Evolutionary conservation across 2,329 filamentous ascomycete genomes (phyloP).

Genomic region (Monosporascus sp.): DNA sequence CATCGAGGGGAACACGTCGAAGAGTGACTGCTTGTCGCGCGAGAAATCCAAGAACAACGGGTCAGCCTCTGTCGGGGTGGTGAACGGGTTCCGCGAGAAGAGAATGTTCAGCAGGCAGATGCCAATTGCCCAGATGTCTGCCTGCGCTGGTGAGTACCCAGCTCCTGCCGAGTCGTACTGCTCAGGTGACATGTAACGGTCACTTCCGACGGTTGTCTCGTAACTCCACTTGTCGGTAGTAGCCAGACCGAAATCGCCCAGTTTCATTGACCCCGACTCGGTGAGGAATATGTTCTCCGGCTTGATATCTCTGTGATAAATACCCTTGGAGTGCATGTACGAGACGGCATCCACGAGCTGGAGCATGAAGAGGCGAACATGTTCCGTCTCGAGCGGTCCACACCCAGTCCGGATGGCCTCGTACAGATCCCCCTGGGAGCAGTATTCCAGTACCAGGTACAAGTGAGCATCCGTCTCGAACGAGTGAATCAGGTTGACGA

Average conservation of each 20-base stretch:
- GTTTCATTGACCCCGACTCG: conserved; percentile 82
- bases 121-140: conserved; percentile 95
- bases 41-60: conserved; percentile 90
- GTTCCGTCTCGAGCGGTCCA: conserved; percentile 88
- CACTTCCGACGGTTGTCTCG: conserved; percentile 91
- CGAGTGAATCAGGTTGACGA: conserved; percentile 85
- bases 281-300: conserved; percentile 98
- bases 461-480: conserved; percentile 90
- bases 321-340: conserved; percentile 83
- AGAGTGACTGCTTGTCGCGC: conserved; percentile 88
- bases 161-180: conserved; percentile 85
- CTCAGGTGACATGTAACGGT: conserved; percentile 98
- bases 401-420: conserved; percentile 88
- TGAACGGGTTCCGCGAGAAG: conserved; percentile 95
- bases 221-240: conserved; percentile 86
- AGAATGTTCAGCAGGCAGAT: conserved; percentile 95
- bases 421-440: conserved; percentile 90
- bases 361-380: conserved; percentile 96
- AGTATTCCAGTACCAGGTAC: conserved; percentile 93
- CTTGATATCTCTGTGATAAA: conserved; percentile 98
- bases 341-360: conserved; percentile 85
- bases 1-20: conserved; percentile 98
- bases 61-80: conserved; percentile 83
- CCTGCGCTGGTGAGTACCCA: conserved; percentile 88
- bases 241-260: conserved; percentile 92